Base-by-base conservation (phyloP, 805 yeast species). In the Candida chauliodis region DNA sequence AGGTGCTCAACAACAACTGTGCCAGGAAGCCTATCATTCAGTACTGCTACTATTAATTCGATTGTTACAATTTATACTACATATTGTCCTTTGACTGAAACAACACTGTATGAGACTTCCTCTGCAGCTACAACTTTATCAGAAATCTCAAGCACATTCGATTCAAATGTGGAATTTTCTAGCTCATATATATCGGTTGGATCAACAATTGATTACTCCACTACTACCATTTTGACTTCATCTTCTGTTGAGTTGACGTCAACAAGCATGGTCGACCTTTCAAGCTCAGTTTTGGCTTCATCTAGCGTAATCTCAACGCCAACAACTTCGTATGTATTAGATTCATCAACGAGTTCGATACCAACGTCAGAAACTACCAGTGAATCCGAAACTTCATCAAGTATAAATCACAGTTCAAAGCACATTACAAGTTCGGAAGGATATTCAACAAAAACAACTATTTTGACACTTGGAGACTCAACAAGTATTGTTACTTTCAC, bases 41-140 rank as follows among this genome's bases (percentile, higher is more conserved):
- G 26, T 13, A 33, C 36, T 10, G 51, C 58, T 16, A 44, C 46
- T 32, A 55, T 61, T 42, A 59, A 62, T 42, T 54, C 51, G 37
- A 49, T 48, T 36, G 45, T 42, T 30, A 58, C 65, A 48, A 25
- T 48, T 16, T 74, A 62, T 58, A 61, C 71, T 43, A 63, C 69
- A 29, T 54, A 53, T 52, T 62, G 69, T 42, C 69, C 70, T 37
- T 45, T 46, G 11, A 51, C 58, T 23, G 28, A 23, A 20, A n/a
- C n/a, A n/a, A n/a, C n/a, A n/a, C n/a, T n/a, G n/a, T n/a, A n/a
- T n/a, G n/a, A n/a, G n/a, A n/a, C n/a, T n/a, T 8, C 29, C 4
- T 4, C 36, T n/a, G 8, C 22, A n/a, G 14, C 4, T 13, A 23
- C 36, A 5, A 13, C n/a, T 15, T 5, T 21, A 8, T 26, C 24